Evolutionary conservation across 2,329 filamentous ascomycete genomes (phyloP), one percentile per base, ranked within the genome.

Genomic region (Daldinia eschscholtzii): DNA sequence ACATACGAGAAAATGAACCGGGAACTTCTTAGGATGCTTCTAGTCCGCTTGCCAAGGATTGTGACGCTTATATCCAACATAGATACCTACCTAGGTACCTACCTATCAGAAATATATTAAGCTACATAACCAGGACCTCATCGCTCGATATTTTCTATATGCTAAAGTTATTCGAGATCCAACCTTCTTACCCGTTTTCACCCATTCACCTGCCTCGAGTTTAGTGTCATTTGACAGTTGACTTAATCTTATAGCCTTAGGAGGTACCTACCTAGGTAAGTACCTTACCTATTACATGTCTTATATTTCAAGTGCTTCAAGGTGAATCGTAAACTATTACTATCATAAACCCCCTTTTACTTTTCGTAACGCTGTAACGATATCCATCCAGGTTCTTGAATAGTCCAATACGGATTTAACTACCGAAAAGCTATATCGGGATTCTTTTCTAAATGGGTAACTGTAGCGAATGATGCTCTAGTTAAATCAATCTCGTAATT

Each of bases 381-480:
- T 42, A 18, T 15, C 39, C 6, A 18, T 13, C 5, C n/a, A 42
- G 15, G 39, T 42, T 15, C 13, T 39, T 12, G 5, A 15, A 39
- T 15, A 39, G 13, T 15, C 13, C 35, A 39, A 4, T 2, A 15
- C 4, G 13, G 3, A 39, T 15, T 23, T 23, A 23, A 23, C 20
- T 48, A n/a, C 23, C 23, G 1, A 13, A 6, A 28, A 48, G 12
- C 4, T 5, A 28, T 15, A 28, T 48, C 12, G 28, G 6, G 3
- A 15, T 28, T 48, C 3, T 9, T 4, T 30, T 63, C 58, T 18
- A 59, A 58, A 67, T 58, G 35, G 65, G 68, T 12, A 68, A 68
- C 26, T 20, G 20, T 70, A 57, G 41, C 65, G 68, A 68, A 68
- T 56, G 50, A 44, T 33, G 61, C 61, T 18, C 20, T 37, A 57